Conservation (phyloP, 805 yeast genomes). For the Barnettozyma populi region DNA sequence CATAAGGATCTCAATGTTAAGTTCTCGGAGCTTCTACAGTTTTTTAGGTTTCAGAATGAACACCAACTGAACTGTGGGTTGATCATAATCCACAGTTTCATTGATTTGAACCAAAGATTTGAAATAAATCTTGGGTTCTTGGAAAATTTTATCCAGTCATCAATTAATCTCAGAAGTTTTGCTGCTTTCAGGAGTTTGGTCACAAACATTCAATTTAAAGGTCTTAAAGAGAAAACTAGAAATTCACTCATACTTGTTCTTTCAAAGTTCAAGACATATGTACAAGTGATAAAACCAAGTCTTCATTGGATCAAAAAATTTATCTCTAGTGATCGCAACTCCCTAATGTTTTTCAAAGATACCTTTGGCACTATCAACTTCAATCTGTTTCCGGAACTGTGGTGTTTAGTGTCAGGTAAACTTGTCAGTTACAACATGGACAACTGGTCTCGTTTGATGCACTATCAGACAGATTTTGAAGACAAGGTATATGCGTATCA, state of each 20-base stretch:
- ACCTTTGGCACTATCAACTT: slow-evolving; percentile 16
- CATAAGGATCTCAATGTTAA: slow-evolving; percentile 15
- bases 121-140: neutral
- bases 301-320: slow-evolving; percentile 6
- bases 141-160: neutral
- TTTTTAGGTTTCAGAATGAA: slow-evolving; percentile 7
- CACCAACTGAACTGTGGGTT: neutral
- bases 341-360: slow-evolving; percentile 10
- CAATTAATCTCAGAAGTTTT: neutral
- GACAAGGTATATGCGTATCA: slow-evolving; percentile 20
- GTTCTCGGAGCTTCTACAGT: slow-evolving; percentile 11
- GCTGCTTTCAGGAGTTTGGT: neutral
- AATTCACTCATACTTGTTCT: slow-evolving; percentile 8
- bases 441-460: slow-evolving; percentile 22
- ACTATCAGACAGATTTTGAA: slow-evolving; percentile 15
- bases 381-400: slow-evolving; percentile 16
- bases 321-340: neutral
- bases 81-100: neutral
- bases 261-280: slow-evolving; percentile 7
- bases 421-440: slow-evolving; percentile 15
- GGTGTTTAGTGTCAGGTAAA: slow-evolving; percentile 19
- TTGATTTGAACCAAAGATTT: neutral
- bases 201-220: neutral
- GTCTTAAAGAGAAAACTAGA: slow-evolving; percentile 6
- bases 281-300: slow-evolving; percentile 9